phyloP scores from a whole-genome alignment of 1,284 basidiomycete genomes.

The Melampsora americana region DNA sequence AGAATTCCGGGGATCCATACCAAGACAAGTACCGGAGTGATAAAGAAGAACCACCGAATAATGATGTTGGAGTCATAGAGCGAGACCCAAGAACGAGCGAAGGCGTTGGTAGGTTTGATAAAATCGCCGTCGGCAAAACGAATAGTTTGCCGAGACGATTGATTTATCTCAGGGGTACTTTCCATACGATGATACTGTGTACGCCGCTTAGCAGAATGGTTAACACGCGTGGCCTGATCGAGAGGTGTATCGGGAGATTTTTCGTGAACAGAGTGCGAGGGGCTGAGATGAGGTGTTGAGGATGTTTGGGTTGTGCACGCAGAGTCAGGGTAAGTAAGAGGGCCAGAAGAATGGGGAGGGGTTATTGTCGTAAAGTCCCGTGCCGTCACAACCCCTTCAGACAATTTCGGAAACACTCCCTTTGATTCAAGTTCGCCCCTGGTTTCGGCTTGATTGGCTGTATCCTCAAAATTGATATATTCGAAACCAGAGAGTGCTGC shows the following conservation, averaged over 20 bases:
- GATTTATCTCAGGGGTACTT: not conserved
- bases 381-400: constrained; percentile 9
- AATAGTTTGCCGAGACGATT: not conserved
- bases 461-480: constrained; percentile 4
- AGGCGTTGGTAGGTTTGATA: constrained; percentile 5
- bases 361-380: not conserved
- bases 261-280: not conserved
- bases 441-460: not conserved
- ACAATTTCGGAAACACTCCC: not conserved
- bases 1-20: constrained; percentile 36
- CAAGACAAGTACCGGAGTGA: constrained; percentile 30
- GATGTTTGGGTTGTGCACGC: not conserved
- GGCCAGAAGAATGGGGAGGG: not conserved
- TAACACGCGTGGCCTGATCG: not conserved
- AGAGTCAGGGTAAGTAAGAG: not conserved
- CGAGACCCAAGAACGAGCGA: constrained; percentile 5
- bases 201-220: not conserved
- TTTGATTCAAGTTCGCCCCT: not conserved
- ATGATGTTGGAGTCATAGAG: constrained; percentile 18
- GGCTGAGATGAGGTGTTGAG: not conserved
- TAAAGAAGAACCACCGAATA: constrained; percentile 43
- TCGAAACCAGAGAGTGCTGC: not conserved
- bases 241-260: not conserved
- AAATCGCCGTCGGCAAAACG: constrained; percentile 9
- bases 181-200: not conserved